Conservation (phyloP, 441 rosid species). For the Metrosideros polymorpha region DNA sequence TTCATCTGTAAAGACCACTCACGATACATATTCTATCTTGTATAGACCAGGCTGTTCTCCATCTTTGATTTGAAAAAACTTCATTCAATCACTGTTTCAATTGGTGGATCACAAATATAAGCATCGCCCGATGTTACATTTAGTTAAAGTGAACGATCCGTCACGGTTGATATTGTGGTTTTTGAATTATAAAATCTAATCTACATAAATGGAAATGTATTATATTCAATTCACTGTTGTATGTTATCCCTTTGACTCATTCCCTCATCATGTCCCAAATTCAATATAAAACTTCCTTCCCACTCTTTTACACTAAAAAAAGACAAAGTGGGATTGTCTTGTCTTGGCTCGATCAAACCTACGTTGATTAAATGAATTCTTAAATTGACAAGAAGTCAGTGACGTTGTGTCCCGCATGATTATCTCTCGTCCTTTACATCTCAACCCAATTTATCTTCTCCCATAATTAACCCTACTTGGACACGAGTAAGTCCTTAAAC, state of each 20-base stretch:
- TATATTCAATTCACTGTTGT: neutral
- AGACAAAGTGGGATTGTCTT: neutral
- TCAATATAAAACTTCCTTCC: neutral
- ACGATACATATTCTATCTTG: accelerated
- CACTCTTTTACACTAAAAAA: neutral
- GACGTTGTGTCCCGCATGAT: neutral
- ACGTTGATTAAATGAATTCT: neutral
- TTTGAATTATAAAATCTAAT: neutral
- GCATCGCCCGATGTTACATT: neutral
- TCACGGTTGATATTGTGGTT: neutral
- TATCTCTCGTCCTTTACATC: neutral
- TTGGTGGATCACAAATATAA: neutral
- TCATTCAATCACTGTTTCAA: neutral
- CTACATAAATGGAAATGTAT: neutral
- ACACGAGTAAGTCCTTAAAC: too few species aligned
- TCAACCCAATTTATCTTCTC: neutral
- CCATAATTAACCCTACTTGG: neutral
- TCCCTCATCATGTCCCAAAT: neutral
- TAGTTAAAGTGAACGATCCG: neutral
- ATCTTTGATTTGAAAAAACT: neutral
- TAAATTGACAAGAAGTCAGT: neutral
- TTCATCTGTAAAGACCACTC: neutral
- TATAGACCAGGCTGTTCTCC: neutral
- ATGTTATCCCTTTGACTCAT: neutral
- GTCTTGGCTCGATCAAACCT: neutral